Base-by-base conservation (phyloP, 176 grass and related monocot species). In the Raddia guianensis region DNA sequence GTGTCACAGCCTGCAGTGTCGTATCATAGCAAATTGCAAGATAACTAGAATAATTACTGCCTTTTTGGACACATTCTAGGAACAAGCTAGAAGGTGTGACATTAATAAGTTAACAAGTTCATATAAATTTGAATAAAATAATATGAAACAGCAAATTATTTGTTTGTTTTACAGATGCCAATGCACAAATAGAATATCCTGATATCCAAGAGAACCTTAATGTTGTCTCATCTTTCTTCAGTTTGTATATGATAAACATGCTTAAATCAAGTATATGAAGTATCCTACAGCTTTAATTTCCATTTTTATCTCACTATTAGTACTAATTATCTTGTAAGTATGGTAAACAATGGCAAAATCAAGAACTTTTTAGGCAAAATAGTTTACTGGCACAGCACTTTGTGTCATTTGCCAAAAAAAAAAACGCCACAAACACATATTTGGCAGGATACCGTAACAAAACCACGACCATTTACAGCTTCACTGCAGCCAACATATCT, bases 11-110 rank as follows among this genome's bases (percentile, higher is more conserved):
- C 1, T 10, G 56, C 7, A 27, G 34, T 10, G 7, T 27, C 6
- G 7, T 51, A 1, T 45, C 53, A 13, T 27, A 33, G 56, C 59
- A 68, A 61, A 80, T 18, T 32, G 65, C 83, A 85, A 78, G 54
- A 49, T 8, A 57, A 35, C 35, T n/a, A 55, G 42, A 45, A 40
- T 66, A 51, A 9, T 57, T 84, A 60, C 3, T 12, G 34, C 52
- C 2, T 9, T 5, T 58, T 80, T 63, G 68, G 15, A 43, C 61
- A 72, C 35, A 67, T 5, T 79, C 48, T 54, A 13, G 4, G 14
- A 34, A 33, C 56, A 76, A 48, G 32, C 55, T 56, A 76, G 60
- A 6, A 75, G 7, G 9, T 7, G 8, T 12, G 15, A 6, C 73
- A 33, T 60, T 27, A n/a, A n/a, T 18, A 55, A 8, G 54, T 56